These are phyloP conservation scores for Globisporangium nunn DNA, from an alignment of 352 stramenopile species.

Conservation along the genomic window DNA sequence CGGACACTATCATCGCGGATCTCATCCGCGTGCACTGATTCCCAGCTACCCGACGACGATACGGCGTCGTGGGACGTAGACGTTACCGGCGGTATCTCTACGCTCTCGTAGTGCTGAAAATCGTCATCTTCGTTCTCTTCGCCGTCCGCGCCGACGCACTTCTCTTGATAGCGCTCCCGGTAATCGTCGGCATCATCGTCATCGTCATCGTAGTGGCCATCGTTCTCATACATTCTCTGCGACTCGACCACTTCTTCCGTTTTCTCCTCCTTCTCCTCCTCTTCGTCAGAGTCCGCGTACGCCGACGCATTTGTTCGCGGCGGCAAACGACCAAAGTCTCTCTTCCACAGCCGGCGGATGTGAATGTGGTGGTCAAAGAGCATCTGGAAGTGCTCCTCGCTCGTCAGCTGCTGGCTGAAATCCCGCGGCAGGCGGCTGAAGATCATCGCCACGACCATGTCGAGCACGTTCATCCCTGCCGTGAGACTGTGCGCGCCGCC, in stretches of 20 bases:
- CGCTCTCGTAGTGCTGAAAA: slow-evolving; percentile 9
- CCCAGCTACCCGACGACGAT: slow-evolving; percentile 24
- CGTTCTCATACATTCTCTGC: not conserved
- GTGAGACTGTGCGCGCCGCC: slow-evolving; percentile 15
- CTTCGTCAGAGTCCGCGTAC: slow-evolving; percentile 6
- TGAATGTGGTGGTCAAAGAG: slow-evolving; percentile 75
- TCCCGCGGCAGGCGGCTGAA: slow-evolving; percentile 77
- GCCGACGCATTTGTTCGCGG: slow-evolving; percentile 7
- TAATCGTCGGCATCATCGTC: slow-evolving; percentile 10
- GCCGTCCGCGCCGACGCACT: slow-evolving; percentile 6
- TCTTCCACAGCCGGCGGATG: slow-evolving; percentile 76
- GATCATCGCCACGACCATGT: slow-evolving; percentile 84
- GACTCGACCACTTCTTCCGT: not conserved
- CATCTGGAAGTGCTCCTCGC: slow-evolving; percentile 68
- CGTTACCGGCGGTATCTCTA: slow-evolving; percentile 4
- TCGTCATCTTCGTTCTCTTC: slow-evolving; percentile 8
- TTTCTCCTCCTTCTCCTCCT: slow-evolving; percentile 12
- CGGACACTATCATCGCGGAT: not conserved
- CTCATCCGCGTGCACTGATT: slow-evolving; percentile 15
- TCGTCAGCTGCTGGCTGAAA: slow-evolving; percentile 36
- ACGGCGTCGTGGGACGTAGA: not conserved
- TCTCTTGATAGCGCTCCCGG: not conserved
- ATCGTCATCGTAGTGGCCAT: slow-evolving; percentile 4
- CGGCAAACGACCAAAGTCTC: slow-evolving; percentile 75
- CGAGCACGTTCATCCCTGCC: slow-evolving; percentile 68